Evolutionary conservation across 2,329 filamentous ascomycete genomes (phyloP), one percentile per base, ranked within the genome.

Genomic region (Aspergillus arachidicola): DNA sequence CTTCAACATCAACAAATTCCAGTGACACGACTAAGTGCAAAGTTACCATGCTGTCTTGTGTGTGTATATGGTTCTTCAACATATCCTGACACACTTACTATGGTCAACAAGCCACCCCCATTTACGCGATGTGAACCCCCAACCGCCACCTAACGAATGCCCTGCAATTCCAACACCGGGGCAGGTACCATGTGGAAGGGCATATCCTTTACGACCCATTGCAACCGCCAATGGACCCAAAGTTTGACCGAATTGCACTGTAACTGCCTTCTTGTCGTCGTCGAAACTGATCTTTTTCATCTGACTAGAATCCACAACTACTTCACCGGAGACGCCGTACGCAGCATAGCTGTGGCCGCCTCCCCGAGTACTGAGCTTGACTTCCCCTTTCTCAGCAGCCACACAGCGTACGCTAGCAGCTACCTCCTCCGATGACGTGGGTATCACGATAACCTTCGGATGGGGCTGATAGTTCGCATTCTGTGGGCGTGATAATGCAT

Each of bases 321-420:
- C 60, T 2, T 62, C 56, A 2, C 60, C 60, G 1, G 57, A 56
- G n/a, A 56, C 56, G 14, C 60, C 21, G 38, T 62, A 62, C 32
- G 60, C 60, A 28, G 60, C 60, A 56, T 62, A 62, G 60, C 60
- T 48, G 45, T 62, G 60, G 4, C 60, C 60, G 6, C 60, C 60
- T 14, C 60, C 60, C 3, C 60, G 60, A 26, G 57, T n/a, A 34
- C 57, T 62, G 36, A 62, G 57, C n/a, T 54, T 62, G 16, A 55
- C 50, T 11, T 12, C 54, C 5, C 60, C 60, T 14, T 62, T 54
- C 19, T 62, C 57, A 12, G 41, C 50, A 6, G 50, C 48, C 21
- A 62, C 57, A 28, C 60, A 62, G 34, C 56, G 57, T 16, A 62
- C 57, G 4, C 28, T 62, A 14, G 60, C 57, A 10, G 60, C 57